Evolutionary conservation across 345 rosid species (phyloP).

Genomic region (Chamaenerion angustifolium): DNA sequence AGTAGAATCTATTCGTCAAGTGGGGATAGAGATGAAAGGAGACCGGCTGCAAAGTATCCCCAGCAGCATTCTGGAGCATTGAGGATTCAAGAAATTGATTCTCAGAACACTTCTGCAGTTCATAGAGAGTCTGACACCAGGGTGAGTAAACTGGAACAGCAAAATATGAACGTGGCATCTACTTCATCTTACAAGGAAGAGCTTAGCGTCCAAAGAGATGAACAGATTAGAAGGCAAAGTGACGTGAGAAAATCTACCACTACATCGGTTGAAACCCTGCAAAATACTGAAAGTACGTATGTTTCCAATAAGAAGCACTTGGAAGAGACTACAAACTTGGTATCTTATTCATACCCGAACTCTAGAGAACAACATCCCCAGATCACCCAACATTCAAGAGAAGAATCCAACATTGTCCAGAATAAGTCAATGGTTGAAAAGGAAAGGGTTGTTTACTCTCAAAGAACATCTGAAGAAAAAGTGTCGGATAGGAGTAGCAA

Average conservation of each 20-base stretch:
- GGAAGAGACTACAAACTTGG: conserved; percentile 16
- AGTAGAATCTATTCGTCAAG: conserved; percentile 11
- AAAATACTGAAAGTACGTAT: conserved; percentile 17
- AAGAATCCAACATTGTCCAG: conserved; percentile 23
- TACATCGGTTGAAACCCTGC: conserved; percentile 20
- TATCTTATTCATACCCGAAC: conserved; percentile 21
- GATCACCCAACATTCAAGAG: conserved; percentile 24
- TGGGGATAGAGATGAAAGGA: conserved; percentile 5
- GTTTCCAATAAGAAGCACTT: conserved; percentile 22
- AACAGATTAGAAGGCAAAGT: conserved; percentile 17
- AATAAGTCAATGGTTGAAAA: conserved; percentile 23
- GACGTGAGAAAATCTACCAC: conserved; percentile 26
- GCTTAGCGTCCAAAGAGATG: conserved; percentile 19
- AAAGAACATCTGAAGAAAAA: conserved; percentile 28
- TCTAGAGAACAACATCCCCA: conserved; percentile 19
- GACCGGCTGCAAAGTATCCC: conserved; percentile 5
- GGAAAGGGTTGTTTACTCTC: conserved; percentile 20
- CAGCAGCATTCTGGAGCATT: conserved; percentile 20
- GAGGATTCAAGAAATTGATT: conserved; percentile 18
- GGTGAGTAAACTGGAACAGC: conserved; percentile 26
- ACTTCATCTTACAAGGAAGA: conserved; percentile 16
- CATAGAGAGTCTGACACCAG: conserved; percentile 28
- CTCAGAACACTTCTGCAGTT: conserved; percentile 27
- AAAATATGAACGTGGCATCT: conserved; percentile 15
- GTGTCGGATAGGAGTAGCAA: conserved; percentile 27